Evolutionary conservation across 768 basidiomycete species (phyloP), one percentile per base, ranked within the genome.

Genomic region (Mrakia frigida): DNA sequence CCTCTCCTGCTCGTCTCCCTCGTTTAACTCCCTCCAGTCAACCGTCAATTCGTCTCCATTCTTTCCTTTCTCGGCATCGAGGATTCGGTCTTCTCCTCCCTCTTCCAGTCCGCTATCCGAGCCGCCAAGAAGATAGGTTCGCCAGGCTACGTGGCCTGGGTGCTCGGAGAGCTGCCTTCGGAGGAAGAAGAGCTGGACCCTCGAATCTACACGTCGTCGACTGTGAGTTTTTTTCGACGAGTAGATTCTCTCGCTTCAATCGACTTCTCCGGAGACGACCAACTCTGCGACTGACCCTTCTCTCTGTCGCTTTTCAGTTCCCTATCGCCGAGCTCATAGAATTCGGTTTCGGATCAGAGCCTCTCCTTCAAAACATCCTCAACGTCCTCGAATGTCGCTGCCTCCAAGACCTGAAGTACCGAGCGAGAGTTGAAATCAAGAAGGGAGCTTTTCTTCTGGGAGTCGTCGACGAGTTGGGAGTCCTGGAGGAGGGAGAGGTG

Each of bases 401-500:
- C 28, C 78, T 83, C 3, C 81, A 82, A 69, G 83, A 83, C 77
- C 79, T 83, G 25, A 82, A 82, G 75, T 82, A 82, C 81, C 74
- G 80, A 72, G 82, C 82, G n/a, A 78, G 81, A 35, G 78, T 83
- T 37, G 74, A 79, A 35, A 75, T 83, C 16, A 76, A 80, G 28
- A 59, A 70, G 46, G 83, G 83, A 0, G 83, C 82, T 6, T 83
- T 81, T 75, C 73, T 83, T n/a, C 81, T 82, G 80, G 82, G 82
- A 52, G 80, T 83, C 53, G 81, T 81, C 0, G 83, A 83, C 73
- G 83, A 83, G 75, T 74, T 78, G 5, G 82, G 81, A 2, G 75
- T 83, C 37, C 80, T 81, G 0, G 83, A 83, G 70, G 82, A 83
- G 75, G 74, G 77, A 6, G 81, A 81, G 1, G 75, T 83, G 6